These are phyloP conservation scores for Zygoascus sp. DNA, from an alignment of 1,139 yeast genomes.

Conservation along the genomic window DNA sequence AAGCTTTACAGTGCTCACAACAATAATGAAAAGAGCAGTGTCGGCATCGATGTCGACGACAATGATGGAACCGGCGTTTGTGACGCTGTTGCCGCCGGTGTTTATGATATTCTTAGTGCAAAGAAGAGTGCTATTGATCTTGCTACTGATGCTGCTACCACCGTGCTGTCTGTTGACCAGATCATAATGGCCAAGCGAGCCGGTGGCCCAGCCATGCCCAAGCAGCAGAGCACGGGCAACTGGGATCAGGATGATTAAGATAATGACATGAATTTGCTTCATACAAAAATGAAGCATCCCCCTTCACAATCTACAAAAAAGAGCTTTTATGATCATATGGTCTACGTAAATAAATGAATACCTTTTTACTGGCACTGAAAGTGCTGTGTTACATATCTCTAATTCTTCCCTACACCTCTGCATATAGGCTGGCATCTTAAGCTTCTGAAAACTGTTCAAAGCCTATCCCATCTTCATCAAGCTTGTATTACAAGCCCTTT, in stretches of 20 bases:
- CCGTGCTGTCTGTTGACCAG: slow-evolving; percentile 86
- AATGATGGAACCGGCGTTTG: slow-evolving; percentile 60
- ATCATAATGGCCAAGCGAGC: slow-evolving; percentile 93
- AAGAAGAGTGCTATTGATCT: slow-evolving; percentile 85
- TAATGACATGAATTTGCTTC: not conserved
- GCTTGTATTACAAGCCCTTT: no score
- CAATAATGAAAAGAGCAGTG: slow-evolving; percentile 32
- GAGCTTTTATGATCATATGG: not conserved
- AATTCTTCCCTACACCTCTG: no score
- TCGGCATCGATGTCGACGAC: slow-evolving; percentile 60
- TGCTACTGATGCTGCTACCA: slow-evolving; percentile 93
- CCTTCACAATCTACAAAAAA: not conserved
- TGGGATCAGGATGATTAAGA: slow-evolving; percentile 91
- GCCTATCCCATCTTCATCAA: no score
- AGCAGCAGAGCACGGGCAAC: slow-evolving; percentile 85
- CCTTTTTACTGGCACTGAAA: slow-evolving; percentile 45
- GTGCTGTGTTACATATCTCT: not conserved
- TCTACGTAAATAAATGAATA: slow-evolving; percentile 14
- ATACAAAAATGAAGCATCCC: not conserved
- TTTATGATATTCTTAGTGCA: slow-evolving; percentile 74
- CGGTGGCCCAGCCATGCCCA: slow-evolving; percentile 93
- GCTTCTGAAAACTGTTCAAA: not conserved
- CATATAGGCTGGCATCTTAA: no score
- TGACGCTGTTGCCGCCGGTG: slow-evolving; percentile 64
- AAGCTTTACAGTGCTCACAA: slow-evolving; percentile 81